Evolutionary conservation across 2,329 filamentous ascomycete genomes (phyloP).

Genomic region (Sporothrix variecibatus): DNA sequence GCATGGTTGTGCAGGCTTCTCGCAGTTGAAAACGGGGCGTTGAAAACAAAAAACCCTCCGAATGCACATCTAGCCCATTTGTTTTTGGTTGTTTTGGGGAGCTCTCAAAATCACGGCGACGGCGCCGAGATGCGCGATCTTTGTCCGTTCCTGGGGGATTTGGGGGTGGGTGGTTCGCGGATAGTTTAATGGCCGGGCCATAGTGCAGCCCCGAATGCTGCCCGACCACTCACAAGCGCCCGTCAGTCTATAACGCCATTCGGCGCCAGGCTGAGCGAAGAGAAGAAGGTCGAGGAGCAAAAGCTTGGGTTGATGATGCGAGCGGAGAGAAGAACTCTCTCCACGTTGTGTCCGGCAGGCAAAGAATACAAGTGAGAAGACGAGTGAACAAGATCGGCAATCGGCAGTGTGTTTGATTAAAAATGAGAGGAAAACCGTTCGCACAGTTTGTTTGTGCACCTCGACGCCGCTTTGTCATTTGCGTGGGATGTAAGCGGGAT

Average conservation of each 20-base stretch:
- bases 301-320: not conserved
- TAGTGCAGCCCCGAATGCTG: too few relatives aligned
- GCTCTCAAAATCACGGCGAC: not conserved
- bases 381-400: not conserved
- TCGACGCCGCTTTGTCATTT: not conserved
- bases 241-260: slow-evolving; percentile 10
- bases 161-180: not conserved
- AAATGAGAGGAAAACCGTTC: not conserved
- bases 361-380: not conserved
- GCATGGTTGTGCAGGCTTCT: not conserved
- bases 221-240: slow-evolving; percentile 1
- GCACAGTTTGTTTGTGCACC: not conserved
- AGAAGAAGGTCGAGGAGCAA: not conserved
- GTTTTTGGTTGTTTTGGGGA: not conserved
- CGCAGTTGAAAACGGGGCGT: not conserved
- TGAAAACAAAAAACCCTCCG: not conserved
- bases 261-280: slow-evolving; percentile 12
- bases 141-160: not conserved
- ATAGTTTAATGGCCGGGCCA: not conserved
- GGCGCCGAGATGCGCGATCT: slow-evolving; percentile 9
- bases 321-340: too few relatives aligned
- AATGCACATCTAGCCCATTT: not conserved
- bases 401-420: not conserved
- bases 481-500: not conserved
- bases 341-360: not conserved